Base-by-base conservation (phyloP, 495 filamentous ascomycete genomes). In the Niebla homalea region DNA sequence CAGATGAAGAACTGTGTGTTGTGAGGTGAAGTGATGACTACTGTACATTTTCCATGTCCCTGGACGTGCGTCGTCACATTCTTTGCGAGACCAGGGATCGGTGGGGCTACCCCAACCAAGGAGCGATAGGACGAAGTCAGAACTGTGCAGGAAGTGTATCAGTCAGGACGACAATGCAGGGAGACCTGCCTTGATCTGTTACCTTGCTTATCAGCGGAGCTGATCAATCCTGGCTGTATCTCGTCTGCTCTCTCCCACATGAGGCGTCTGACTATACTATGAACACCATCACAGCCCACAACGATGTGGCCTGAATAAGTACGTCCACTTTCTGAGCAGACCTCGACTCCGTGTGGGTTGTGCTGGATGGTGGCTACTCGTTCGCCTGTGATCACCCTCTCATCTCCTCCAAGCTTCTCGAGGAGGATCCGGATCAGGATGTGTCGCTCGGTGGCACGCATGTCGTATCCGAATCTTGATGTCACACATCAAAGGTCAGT, bases 221-320 rank as follows among this genome's bases (percentile, higher is more conserved):
- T 47, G 10, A 61, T 50, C 5, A 52, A 55, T 36, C 56, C 50
- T 20, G 52, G 41, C 47, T 60, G 29, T 36, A 37, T n/a, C 25
- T 58, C 50, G 23, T 62, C 40, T 5, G 60, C 64, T 42, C 66
- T 52, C 5, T 58, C 51, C 58, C 67, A 65, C 50, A 80, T 65
- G 51, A 71, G 68, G 20, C 59, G 46, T n/a, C 73, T 60, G 15
- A 70, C 68, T 20, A 60, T 60, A 46, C 68, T 71, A 50, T 73
- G 67, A 25, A 74, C 64, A 0, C 75, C 75, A 54, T 78, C 76
- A 14, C 64, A 67, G 0, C 73, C 75, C 5, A 76, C 54, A 7
- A 79, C 57, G 22, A 76, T 39, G 45, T 69, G 62, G 0, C 74
- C 75, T 8, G 53, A 41, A 45, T 61, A 68, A 0, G 59, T 39